Percentiles rank a stretch among this genome's conserved stretches.
Evolutionary conservation across 495 filamentous ascomycete species (phyloP).

Genomic region (Daldinia vernicosa): DNA sequence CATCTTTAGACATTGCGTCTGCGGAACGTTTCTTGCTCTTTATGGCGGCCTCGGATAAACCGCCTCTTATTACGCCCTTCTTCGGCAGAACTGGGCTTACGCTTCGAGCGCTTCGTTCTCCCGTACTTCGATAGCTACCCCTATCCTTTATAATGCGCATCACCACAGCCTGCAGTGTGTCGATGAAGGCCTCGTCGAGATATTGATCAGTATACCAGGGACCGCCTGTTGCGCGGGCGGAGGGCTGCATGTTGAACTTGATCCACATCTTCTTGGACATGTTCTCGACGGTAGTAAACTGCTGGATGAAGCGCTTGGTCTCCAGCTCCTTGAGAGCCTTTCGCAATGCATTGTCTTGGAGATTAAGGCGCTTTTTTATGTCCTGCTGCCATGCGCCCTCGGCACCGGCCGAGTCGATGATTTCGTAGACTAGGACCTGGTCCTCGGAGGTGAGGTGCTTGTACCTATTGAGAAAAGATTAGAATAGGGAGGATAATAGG

Average conservation of each 20-base stretch:
- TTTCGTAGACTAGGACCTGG: constrained; percentile 81
- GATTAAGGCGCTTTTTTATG: constrained; percentile 75
- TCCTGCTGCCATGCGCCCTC: constrained; percentile 90
- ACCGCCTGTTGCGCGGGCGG: constrained; percentile 88
- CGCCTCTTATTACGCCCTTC: constrained; percentile 55
- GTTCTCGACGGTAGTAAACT: constrained; percentile 71
- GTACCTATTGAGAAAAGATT: constrained; percentile 59
- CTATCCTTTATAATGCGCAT: constrained; percentile 73
- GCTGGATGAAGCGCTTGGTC: constrained; percentile 62
- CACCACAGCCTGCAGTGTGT: constrained; percentile 70
- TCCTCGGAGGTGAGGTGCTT: constrained; percentile 68
- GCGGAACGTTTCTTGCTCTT: constrained; percentile 56
- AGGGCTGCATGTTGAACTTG: constrained; percentile 77
- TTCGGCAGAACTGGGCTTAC: constrained; percentile 49
- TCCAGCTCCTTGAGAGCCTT: constrained; percentile 81
- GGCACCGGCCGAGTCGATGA: constrained; percentile 80
- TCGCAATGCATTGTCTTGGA: constrained; percentile 80
- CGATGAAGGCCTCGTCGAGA: constrained; percentile 87
- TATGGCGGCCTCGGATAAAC: constrained; percentile 41
- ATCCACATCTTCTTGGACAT: constrained; percentile 83
- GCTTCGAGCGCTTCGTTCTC: constrained; percentile 35
- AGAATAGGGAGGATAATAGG: background rate
- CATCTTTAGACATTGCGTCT: constrained; percentile 56
- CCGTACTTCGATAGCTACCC: constrained; percentile 68
- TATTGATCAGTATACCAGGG: constrained; percentile 91